phyloP scores from a whole-genome alignment of 164 flowering plant genomes.

The Vitis labrusca region DNA sequence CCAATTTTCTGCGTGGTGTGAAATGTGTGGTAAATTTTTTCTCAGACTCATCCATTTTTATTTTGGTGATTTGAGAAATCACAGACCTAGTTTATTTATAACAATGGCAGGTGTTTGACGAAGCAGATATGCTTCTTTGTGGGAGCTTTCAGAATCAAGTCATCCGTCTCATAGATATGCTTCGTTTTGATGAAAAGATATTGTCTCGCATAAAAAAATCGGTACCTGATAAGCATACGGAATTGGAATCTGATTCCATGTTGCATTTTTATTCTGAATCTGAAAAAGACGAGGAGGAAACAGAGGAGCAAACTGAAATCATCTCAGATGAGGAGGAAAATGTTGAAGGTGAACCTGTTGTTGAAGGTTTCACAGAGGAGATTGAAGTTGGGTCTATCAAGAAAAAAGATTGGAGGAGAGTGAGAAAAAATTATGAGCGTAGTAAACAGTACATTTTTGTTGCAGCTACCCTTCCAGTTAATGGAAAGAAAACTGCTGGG shows the following conservation, averaged over 20 bases:
- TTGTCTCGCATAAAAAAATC: constrained; percentile 48
- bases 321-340: constrained; percentile 40
- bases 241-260: constrained; percentile 20
- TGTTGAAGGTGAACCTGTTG: constrained; percentile 23
- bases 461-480: constrained; percentile 96
- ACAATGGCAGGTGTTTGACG: constrained; percentile 85
- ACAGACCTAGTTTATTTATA: background rate
- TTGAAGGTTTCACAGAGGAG: constrained; percentile 28
- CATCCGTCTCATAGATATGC: constrained; percentile 81
- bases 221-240: constrained; percentile 21
- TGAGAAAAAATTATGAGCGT: constrained; percentile 64
- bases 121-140: constrained; percentile 93
- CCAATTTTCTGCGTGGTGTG: constrained; percentile 62
- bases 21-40: constrained; percentile 74
- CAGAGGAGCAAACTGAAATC: constrained; percentile 16
- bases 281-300: constrained; percentile 26
- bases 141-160: constrained; percentile 97
- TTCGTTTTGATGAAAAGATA: constrained; percentile 88
- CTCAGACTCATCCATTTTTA: background rate
- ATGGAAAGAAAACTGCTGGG: constrained; percentile 95
- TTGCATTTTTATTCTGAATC: constrained; percentile 34
- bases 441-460: constrained; percentile 97
- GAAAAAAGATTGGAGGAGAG: constrained; percentile 76
- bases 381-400: constrained; percentile 22
- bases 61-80: background rate